phyloP scores from a whole-genome alignment of 2,329 filamentous ascomycete species.

The Knufia petricola region DNA sequence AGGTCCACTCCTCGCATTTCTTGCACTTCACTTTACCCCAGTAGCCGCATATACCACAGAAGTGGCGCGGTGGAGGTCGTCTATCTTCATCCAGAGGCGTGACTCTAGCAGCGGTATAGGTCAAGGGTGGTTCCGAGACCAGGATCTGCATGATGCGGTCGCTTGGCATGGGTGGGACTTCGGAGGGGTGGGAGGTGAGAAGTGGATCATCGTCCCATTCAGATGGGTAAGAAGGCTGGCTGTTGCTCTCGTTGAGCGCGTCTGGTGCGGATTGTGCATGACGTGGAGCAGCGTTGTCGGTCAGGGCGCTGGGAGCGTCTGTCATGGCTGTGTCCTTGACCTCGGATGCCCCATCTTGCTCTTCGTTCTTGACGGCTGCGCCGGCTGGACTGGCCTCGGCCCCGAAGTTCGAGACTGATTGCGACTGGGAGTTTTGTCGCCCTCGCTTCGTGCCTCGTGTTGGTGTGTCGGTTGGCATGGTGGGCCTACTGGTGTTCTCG shows the following conservation, averaged over 20 bases:
- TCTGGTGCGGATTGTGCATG: no score
- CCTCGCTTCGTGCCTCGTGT: background rate
- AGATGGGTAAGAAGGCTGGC: slow-evolving; percentile 26
- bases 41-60: slow-evolving; percentile 42
- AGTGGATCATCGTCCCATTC: slow-evolving; percentile 19
- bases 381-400: background rate
- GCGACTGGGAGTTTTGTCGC: background rate
- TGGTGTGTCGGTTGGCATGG: background rate
- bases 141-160: slow-evolving; percentile 37
- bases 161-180: slow-evolving; percentile 36
- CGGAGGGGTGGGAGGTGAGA: slow-evolving; percentile 29
- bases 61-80: slow-evolving; percentile 28
- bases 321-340: slow-evolving; percentile 5
- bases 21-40: slow-evolving; percentile 42
- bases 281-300: no score
- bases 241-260: slow-evolving; percentile 2
- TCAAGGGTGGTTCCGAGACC: slow-evolving; percentile 37
- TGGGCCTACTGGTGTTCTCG: background rate
- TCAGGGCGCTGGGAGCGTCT: background rate
- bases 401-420: background rate
- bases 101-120: slow-evolving; percentile 38
- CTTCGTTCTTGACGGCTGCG: slow-evolving; percentile 3
- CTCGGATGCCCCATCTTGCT: slow-evolving; percentile 4
- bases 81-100: slow-evolving; percentile 22
- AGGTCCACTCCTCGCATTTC: slow-evolving; percentile 38